Evolutionary conservation across 1,284 basidiomycete genomes (phyloP).

Genomic region (Ganoderma meredithae): DNA sequence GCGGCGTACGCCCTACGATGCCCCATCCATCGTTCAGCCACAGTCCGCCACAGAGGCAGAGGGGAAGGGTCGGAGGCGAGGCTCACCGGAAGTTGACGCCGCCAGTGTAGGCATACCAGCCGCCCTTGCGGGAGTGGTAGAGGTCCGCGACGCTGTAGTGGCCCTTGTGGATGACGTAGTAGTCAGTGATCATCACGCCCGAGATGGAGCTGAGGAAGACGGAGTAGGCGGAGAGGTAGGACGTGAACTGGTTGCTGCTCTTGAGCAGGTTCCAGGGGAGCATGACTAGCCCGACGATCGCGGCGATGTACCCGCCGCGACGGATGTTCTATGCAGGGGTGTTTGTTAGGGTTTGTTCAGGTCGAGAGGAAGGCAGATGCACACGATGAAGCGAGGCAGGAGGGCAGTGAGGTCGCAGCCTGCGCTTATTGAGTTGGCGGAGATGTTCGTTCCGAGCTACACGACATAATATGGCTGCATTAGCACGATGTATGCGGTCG

Average conservation of each 20-base stretch:
- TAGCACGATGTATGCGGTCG: too few relatives aligned
- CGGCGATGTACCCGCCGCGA: slow-evolving; percentile 82
- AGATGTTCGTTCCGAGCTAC: slow-evolving; percentile 72
- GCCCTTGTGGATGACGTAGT: slow-evolving; percentile 80
- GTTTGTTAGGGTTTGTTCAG: neutral
- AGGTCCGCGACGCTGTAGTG: slow-evolving; percentile 78
- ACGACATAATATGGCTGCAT: neutral
- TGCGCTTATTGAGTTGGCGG: slow-evolving; percentile 86
- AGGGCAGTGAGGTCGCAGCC: slow-evolving; percentile 88
- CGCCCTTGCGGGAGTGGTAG: slow-evolving; percentile 62
- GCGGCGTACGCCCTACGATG: slow-evolving; percentile 69
- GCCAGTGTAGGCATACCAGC: slow-evolving; percentile 81
- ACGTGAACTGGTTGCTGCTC: slow-evolving; percentile 79
- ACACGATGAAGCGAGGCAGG: slow-evolving; percentile 78
- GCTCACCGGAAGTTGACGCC: slow-evolving; percentile 76
- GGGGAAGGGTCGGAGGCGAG: slow-evolving; percentile 1
- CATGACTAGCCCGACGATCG: slow-evolving; percentile 78
- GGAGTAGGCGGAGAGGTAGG: slow-evolving; percentile 86
- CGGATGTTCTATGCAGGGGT: slow-evolving; percentile 70
- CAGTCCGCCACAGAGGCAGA: neutral
- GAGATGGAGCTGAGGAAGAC: slow-evolving; percentile 85
- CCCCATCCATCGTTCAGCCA: neutral
- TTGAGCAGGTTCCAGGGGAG: slow-evolving; percentile 85
- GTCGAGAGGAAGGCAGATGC: slow-evolving; percentile 31
- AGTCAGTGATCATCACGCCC: slow-evolving; percentile 87